Base-by-base conservation (phyloP, 352 stramenopile species). In the Pythium insidiosum region DNA sequence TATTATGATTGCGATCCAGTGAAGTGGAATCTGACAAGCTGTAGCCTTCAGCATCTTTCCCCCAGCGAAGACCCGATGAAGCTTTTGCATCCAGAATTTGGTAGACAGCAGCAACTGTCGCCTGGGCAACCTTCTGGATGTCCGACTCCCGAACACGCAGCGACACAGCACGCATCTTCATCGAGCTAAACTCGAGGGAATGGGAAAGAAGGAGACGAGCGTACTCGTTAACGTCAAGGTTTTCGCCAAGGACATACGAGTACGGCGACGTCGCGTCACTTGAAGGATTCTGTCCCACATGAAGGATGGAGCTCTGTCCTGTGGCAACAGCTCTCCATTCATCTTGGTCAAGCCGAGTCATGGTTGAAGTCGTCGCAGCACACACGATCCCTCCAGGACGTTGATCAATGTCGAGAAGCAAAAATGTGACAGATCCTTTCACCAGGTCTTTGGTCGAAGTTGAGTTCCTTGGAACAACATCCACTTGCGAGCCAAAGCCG, bases 61-160 rank as follows among this genome's bases (percentile, higher is more conserved):
- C 75, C 81, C 81, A 94, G 36, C 77, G 73, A 42, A 94, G 47
- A n/a, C 81, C 81, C 6, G 78, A 86, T 13, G 81, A 86, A 5
- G 81, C 66, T 34, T 84, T 85, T 1, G 78, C 78, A 56, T 94
- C 79, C 30, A 94, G 19, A 37, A 94, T 87, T 33, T 89, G 74
- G 37, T 76, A 68, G 38, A 66, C 70, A 7, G 88, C 59, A 13
- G 59, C 52, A 3, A 88, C 51, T 12, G 69, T 72, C 29, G 78
- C 81, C 46, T 88, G 66, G 1, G 81, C 71, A 19, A 86, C 58
- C 16, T 40, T 61, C 2, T 52, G 30, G 2, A 83, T 60, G 43
- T 88, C 71, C 6, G 57, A 61, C 1, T 44, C 45, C 6, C 50
- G 64, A 13, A 87, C 62, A n/a, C n/a, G n/a, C n/a, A n/a, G n/a